phyloP scores from a whole-genome alignment of 352 stramenopile species.

The Pythium dissimile region DNA sequence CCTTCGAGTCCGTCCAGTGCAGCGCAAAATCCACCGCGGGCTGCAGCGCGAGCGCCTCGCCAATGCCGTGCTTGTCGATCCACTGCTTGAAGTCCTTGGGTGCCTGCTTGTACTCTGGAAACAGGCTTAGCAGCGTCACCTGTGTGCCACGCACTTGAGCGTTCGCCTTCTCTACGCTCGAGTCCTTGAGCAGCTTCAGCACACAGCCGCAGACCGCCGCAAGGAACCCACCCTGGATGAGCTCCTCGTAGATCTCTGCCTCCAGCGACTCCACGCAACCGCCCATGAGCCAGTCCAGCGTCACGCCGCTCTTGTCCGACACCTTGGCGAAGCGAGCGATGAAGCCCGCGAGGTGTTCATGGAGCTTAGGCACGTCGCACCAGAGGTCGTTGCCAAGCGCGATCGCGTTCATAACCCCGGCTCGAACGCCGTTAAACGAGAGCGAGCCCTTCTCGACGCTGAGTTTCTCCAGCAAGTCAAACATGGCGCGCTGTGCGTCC shows the following conservation, averaged over 20 bases:
- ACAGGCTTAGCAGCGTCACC: conserved; percentile 46
- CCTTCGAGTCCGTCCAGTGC: conserved; percentile 35
- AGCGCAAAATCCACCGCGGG: conserved; percentile 54
- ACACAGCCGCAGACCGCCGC: conserved; percentile 39
- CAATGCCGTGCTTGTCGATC: conserved; percentile 59
- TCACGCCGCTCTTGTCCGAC: conserved; percentile 51
- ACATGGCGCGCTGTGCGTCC: conserved; percentile 47
- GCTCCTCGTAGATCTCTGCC: conserved; percentile 56
- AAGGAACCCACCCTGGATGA: conserved; percentile 70
- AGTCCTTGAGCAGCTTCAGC: conserved; percentile 44
- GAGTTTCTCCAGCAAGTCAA: conserved; percentile 66
- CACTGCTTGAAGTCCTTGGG: conserved; percentile 57
- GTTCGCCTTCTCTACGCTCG: conserved; percentile 41
- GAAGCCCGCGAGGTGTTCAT: conserved; percentile 70
- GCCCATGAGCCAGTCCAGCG: conserved; percentile 68
- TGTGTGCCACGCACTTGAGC: conserved; percentile 50
- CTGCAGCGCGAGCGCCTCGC: conserved; percentile 52
- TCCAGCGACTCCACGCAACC: conserved; percentile 45
- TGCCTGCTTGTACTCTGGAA: conserved; percentile 51
- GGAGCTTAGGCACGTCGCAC: conserved; percentile 82
- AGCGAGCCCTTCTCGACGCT: conserved; percentile 57
- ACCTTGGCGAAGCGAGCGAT: conserved; percentile 69
- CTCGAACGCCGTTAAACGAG: conserved; percentile 50
- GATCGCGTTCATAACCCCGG: conserved; percentile 57
- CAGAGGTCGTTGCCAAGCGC: conserved; percentile 60